Percentiles rank a stretch among this genome's conserved stretches.
These are phyloP conservation scores for Artemisia tridentata DNA, from an alignment of 129 eudicot species.

Conservation along the genomic window DNA sequence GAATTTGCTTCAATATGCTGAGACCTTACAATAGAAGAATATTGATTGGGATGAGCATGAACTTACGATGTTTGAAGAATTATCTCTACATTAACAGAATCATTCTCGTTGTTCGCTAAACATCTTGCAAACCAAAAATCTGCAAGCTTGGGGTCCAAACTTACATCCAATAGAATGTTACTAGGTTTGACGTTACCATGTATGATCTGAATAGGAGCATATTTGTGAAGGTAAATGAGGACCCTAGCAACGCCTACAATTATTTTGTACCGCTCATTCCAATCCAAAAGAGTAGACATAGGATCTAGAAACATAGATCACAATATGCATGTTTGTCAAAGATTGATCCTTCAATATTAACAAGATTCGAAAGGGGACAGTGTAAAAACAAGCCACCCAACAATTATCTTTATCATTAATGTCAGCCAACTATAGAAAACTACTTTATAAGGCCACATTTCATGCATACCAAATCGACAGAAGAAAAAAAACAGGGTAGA, in stretches of 20 bases:
- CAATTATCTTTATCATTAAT: too few relatives aligned
- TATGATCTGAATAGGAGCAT: slow-evolving; percentile 11
- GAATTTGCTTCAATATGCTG: neutral
- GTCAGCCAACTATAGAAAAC: too few relatives aligned
- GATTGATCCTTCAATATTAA: too few relatives aligned
- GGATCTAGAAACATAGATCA: slow-evolving; percentile 8
- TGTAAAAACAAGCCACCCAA: too few relatives aligned
- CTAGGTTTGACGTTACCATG: slow-evolving; percentile 4
- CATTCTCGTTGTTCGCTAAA: neutral
- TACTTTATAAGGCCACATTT: too few relatives aligned
- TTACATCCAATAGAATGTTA: slow-evolving; percentile 6
- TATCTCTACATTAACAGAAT: neutral
- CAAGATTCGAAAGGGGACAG: too few relatives aligned
- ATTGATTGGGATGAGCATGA: neutral
- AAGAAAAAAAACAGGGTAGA: too few relatives aligned
- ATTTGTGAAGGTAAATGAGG: slow-evolving; percentile 3
- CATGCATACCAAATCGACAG: too few relatives aligned
- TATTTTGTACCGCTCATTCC: slow-evolving; percentile 9
- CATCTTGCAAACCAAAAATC: slow-evolving; percentile 5
- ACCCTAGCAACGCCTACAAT: slow-evolving; percentile 1
- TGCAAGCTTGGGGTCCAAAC: slow-evolving; percentile 10
- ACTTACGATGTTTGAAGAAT: neutral
- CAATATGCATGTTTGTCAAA: too few relatives aligned
- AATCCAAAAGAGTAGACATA: neutral
- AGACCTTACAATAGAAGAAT: neutral